A percentile compares a stretch with the other conserved stretches of the same genome.
Conservation (phyloP, 208 protist species). For the Crithidia sp. region DNA sequence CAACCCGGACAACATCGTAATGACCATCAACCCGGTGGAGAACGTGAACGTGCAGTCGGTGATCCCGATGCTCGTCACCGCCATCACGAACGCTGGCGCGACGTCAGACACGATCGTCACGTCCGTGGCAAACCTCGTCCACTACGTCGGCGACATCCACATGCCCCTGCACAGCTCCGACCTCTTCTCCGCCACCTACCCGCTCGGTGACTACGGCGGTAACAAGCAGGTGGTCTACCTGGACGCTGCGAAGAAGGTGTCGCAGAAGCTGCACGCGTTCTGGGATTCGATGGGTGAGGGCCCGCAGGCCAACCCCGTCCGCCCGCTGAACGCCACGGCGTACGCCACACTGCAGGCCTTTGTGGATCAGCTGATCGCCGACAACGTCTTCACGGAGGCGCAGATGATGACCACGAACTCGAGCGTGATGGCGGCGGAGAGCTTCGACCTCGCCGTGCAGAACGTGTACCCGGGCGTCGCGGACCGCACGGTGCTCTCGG, state of each 20-base stretch:
- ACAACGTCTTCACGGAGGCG: conserved; percentile 29
- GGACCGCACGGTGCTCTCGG: conserved; percentile 30
- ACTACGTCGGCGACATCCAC: conserved; percentile 64
- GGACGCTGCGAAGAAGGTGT: conserved; percentile 5
- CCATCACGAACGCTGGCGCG: conserved; percentile 21
- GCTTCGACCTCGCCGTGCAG: conserved; percentile 39
- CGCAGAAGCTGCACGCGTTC: conserved; percentile 55
- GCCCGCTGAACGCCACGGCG: conserved; percentile 30
- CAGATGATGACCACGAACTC: conserved; percentile 36
- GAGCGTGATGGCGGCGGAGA: conserved; percentile 44
- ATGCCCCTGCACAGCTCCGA: conserved; percentile 25
- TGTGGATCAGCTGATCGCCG: conserved; percentile 43
- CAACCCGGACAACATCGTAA: conserved; percentile 37
- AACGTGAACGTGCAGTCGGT: conserved; percentile 44
- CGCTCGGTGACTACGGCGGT: conserved; percentile 52
- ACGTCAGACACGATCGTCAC: conserved; percentile 19
- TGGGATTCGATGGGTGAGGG: conserved; percentile 68
- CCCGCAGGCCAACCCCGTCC: conserved; percentile 18
- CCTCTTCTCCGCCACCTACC: conserved; percentile 45
- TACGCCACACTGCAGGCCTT: conserved; percentile 40
- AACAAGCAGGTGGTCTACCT: conserved; percentile 46
- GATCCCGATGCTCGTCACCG: conserved; percentile 34
- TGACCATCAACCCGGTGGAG: conserved; percentile 33
- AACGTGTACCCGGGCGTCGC: conserved; percentile 46
- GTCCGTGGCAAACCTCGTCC: conserved; percentile 53